Evolutionary conservation across 2,329 filamentous ascomycete species (phyloP).

Genomic region (Diaporthe destruens): DNA sequence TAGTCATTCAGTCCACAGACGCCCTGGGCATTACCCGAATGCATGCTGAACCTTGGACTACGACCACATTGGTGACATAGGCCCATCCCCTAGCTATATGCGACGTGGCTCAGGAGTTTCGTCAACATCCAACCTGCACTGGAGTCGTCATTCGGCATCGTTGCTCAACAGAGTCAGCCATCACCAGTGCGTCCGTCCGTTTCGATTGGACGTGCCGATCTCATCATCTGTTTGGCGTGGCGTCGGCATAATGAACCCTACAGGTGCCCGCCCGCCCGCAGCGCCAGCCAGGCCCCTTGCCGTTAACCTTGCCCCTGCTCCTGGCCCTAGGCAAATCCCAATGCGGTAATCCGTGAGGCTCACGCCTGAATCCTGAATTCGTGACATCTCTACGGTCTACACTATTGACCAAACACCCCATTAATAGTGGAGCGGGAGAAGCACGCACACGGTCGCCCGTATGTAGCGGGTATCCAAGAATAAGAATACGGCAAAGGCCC

Average conservation of each 20-base stretch:
- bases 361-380: conserved; percentile 11
- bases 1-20: not conserved
- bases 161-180: not conserved
- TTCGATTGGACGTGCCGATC: conserved; percentile 32
- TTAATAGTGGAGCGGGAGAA: not conserved
- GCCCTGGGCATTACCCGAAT: conserved; percentile 14
- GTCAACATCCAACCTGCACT: conserved; percentile 9
- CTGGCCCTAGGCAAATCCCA: conserved; percentile 26
- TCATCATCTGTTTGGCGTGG: conserved; percentile 23
- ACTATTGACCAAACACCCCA: not conserved
- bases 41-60: conserved; percentile 13
- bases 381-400: conserved; percentile 6
- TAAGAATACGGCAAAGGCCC: conserved; percentile 21
- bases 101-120: conserved; percentile 23
- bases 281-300: conserved; percentile 18
- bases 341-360: conserved; percentile 39
- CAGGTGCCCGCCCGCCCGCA: conserved; percentile 14
- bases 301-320: conserved; percentile 23
- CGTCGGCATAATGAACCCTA: conserved; percentile 32
- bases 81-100: not conserved
- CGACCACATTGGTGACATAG: conserved; percentile 19
- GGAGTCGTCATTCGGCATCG: conserved; percentile 19
- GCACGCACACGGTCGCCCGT: not conserved
- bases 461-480: conserved; percentile 22
- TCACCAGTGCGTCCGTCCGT: conserved; percentile 9